phyloP scores from a whole-genome alignment of 129 eudicot species.

The Saposhnikovia divaricata region DNA sequence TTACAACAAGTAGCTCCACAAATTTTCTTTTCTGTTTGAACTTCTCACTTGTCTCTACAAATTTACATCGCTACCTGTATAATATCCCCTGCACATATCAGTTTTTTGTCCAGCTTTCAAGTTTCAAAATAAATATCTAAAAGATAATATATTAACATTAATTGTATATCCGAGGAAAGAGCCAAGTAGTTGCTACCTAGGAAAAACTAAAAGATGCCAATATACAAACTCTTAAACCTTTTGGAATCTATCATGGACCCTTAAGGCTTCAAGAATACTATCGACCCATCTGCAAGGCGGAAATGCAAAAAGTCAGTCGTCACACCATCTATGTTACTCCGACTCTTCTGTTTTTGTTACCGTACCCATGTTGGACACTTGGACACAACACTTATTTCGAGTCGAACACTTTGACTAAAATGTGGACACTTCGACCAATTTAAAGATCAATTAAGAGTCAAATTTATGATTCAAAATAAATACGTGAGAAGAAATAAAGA shows the following conservation, averaged over 20 bases:
- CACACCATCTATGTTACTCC: not conserved
- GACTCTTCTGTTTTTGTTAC: too few species aligned
- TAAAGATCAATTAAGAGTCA: too few species aligned
- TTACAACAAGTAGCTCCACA: constrained; percentile 10
- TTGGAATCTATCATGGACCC: constrained; percentile 42
- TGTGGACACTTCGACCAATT: too few species aligned
- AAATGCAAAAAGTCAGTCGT: not conserved
- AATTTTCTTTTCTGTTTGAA: constrained; percentile 12
- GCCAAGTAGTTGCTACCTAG: not conserved
- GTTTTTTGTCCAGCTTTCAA: constrained; percentile 9
- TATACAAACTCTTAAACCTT: constrained; percentile 34
- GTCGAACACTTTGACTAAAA: too few species aligned
- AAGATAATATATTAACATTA: not conserved
- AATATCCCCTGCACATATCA: constrained; percentile 1
- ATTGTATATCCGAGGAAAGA: not conserved
- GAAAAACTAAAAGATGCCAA: not conserved
- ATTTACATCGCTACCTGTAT: constrained; percentile 7
- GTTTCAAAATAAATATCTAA: not conserved
- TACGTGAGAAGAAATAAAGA: too few species aligned
- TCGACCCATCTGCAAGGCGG: constrained; percentile 56
- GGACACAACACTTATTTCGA: too few species aligned
- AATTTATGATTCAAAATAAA: too few species aligned
- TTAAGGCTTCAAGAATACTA: constrained; percentile 68
- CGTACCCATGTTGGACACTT: too few species aligned
- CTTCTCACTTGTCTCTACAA: constrained; percentile 9